These are phyloP conservation scores for Saprolegnia diclina DNA, from an alignment of 352 stramenopile species.

Conservation along the genomic window DNA sequence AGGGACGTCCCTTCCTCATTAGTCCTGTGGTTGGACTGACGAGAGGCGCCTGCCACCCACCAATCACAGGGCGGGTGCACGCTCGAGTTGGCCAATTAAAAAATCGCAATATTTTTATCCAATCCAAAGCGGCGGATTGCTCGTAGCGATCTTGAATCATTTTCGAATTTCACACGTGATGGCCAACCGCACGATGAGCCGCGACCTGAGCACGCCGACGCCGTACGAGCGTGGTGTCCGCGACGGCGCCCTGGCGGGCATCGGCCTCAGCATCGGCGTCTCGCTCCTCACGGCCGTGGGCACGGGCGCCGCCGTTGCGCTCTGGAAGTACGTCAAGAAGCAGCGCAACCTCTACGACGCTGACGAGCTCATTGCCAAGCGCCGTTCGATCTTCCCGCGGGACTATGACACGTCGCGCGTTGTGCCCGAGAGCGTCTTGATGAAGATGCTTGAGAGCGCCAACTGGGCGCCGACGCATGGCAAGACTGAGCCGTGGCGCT, in stretches of 20 bases:
- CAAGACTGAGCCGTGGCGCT: conserved; percentile 79
- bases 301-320: conserved; percentile 3
- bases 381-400: conserved; percentile 68
- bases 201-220: background rate
- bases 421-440: conserved; percentile 51
- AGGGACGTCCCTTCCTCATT: background rate
- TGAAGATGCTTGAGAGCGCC: conserved; percentile 70
- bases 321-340: conserved; percentile 28
- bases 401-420: conserved; percentile 53
- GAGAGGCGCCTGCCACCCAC: background rate
- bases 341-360: conserved; percentile 29
- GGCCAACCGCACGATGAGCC: conserved; percentile 16
- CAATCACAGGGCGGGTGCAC: background rate
- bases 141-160: conserved; percentile 7
- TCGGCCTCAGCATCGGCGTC: conserved; percentile 14
- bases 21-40: conserved; percentile 9
- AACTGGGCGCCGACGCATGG: conserved; percentile 82
- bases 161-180: conserved; percentile 1
- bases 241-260: conserved; percentile 17
- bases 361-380: conserved; percentile 70
- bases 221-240: conserved; percentile 16
- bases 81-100: background rate
- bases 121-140: background rate
- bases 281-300: conserved; percentile 12
- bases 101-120: background rate